phyloP scores from a whole-genome alignment of 345 rosid species.

The Gossypium arboreum region DNA sequence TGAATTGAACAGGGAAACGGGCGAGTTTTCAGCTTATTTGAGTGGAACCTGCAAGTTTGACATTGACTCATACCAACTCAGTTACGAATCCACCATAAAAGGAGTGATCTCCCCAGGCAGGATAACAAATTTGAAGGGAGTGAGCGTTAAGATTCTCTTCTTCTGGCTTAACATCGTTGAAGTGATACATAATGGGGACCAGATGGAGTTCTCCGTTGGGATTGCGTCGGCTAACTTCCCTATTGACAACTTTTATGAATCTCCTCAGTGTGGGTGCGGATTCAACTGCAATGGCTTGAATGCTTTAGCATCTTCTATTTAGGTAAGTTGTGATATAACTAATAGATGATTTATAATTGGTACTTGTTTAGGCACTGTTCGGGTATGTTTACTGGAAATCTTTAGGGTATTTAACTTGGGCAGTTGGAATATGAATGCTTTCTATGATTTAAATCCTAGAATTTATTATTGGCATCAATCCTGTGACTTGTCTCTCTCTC shows the following conservation, averaged over 20 bases:
- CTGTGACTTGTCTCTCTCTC: too few species aligned
- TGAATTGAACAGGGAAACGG: conserved; percentile 47
- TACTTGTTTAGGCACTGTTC: not conserved
- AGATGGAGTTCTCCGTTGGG: conserved; percentile 61
- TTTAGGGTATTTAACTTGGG: too few species aligned
- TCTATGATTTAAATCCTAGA: too few species aligned
- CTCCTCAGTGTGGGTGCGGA: conserved; percentile 50
- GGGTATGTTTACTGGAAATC: not conserved
- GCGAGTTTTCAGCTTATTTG: conserved; percentile 44
- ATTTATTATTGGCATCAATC: not conserved
- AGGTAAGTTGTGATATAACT: not conserved
- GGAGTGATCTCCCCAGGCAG: conserved; percentile 43
- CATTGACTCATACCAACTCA: conserved; percentile 50
- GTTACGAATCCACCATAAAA: conserved; percentile 46
- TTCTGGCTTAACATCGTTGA: conserved; percentile 56
- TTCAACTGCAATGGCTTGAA: conserved; percentile 30
- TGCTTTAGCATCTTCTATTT: conserved; percentile 18
- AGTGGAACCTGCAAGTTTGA: conserved; percentile 42
- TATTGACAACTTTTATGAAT: conserved; percentile 34
- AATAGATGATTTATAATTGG: not conserved
- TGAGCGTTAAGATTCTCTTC: conserved; percentile 46
- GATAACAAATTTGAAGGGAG: conserved; percentile 44
- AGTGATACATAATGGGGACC: conserved; percentile 36
- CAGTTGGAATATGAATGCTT: not conserved
- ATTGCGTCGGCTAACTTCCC: conserved; percentile 52